Evolutionary conservation across 805 yeast genomes (phyloP).

Genomic region (Ogataea henricii): DNA sequence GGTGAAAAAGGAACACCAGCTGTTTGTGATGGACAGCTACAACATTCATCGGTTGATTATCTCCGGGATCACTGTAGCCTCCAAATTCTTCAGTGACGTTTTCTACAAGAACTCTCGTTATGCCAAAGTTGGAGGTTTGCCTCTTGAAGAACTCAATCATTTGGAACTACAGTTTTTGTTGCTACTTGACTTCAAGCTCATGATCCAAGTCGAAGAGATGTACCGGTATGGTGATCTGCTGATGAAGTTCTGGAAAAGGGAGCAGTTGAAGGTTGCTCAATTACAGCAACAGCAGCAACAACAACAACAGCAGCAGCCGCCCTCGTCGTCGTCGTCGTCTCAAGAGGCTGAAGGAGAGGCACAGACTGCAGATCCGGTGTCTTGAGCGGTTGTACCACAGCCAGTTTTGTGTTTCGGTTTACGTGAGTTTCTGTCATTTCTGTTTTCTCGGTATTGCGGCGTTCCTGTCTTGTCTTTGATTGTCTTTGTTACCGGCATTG

Average conservation of each 20-base stretch:
- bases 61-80: conserved; percentile 92
- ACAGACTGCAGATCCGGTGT: not conserved
- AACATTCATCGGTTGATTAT: conserved; percentile 93
- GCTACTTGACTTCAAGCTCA: conserved; percentile 79
- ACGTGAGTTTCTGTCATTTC: not conserved
- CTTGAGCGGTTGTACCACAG: not conserved
- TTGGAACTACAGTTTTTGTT: conserved; percentile 87
- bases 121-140: conserved; percentile 94
- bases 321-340: not conserved
- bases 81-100: conserved; percentile 92
- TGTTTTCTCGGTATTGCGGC: not conserved
- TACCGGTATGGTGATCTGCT: conserved; percentile 87
- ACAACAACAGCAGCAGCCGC: conserved; percentile 17
- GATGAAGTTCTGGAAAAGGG: conserved; percentile 80
- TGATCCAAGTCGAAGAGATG: conserved; percentile 87
- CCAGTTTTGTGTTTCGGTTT: too few species aligned
- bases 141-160: conserved; percentile 89
- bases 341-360: not conserved
- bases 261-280: conserved; percentile 44
- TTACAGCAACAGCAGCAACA: conserved; percentile 18
- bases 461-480: not conserved
- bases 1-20: conserved; percentile 44
- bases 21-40: conserved; percentile 93
- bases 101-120: conserved; percentile 93
- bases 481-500: conserved; percentile 7